phyloP scores from a whole-genome alignment of 345 rosid genomes.

The Sisymbrium irio region DNA sequence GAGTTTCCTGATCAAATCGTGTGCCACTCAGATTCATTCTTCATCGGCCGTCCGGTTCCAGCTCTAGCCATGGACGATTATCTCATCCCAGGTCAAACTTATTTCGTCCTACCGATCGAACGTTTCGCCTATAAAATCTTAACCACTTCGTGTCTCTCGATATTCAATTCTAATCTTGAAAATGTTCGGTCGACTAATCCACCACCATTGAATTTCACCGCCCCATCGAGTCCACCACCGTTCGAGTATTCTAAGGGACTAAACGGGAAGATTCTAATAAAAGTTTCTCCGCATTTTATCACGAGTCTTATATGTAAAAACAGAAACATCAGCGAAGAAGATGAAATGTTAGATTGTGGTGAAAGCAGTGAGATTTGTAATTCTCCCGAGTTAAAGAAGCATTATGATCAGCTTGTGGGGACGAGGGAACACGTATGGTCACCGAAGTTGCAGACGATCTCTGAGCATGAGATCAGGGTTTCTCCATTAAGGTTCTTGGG shows the following conservation, averaged over 20 bases:
- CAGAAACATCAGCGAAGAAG: constrained; percentile 15
- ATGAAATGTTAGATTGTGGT: neutral
- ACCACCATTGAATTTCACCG: constrained; percentile 42
- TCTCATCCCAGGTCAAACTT: constrained; percentile 67
- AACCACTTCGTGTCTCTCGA: constrained; percentile 59
- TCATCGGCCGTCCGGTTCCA: constrained; percentile 76
- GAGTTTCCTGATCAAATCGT: constrained; percentile 76
- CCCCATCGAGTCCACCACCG: constrained; percentile 42
- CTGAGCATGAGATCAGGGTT: constrained; percentile 64
- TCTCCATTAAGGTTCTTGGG: constrained; percentile 62
- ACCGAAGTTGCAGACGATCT: constrained; percentile 78
- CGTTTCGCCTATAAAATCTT: constrained; percentile 47
- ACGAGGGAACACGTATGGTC: constrained; percentile 74
- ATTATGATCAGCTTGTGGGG: constrained; percentile 71
- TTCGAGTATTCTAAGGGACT: constrained; percentile 49
- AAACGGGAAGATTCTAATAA: constrained; percentile 55
- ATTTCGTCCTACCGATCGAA: constrained; percentile 78
- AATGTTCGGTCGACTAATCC: neutral
- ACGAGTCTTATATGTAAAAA: constrained; percentile 37
- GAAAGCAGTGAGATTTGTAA: constrained; percentile 53
- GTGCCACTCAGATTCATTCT: constrained; percentile 88
- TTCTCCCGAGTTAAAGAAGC: constrained; percentile 93
- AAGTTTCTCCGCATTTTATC: constrained; percentile 57
- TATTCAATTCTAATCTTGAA: constrained; percentile 42
- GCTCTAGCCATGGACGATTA: constrained; percentile 63